These are phyloP conservation scores for Rhamnella rubrinervis DNA, from an alignment of 331 rosid species.

Conservation along the genomic window DNA sequence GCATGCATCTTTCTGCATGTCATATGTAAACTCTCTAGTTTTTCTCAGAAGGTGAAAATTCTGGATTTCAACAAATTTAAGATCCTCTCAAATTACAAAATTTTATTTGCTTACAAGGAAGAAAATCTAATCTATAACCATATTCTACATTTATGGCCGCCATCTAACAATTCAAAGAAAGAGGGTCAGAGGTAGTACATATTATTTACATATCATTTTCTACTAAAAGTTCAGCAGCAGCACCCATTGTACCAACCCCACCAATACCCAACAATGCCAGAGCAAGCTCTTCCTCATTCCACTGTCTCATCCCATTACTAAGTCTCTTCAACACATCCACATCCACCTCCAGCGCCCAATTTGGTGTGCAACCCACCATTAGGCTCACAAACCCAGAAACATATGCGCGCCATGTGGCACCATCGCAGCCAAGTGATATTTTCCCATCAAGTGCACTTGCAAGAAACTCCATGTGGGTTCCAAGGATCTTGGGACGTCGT, in stretches of 20 bases:
- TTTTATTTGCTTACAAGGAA: neutral
- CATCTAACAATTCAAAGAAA: neutral
- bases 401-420: conserved; percentile 58
- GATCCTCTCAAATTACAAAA: conserved; percentile 2
- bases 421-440: conserved; percentile 58
- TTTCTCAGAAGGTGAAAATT: conserved; percentile 1
- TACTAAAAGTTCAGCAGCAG: conserved; percentile 49
- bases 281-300: conserved; percentile 59
- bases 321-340: conserved; percentile 48
- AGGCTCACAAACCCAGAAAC: conserved; percentile 50
- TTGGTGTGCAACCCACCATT: conserved; percentile 50
- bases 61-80: conserved; percentile 1
- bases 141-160: conserved; percentile 10
- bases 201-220: conserved; percentile 34
- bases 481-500: conserved; percentile 52
- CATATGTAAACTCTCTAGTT: neutral
- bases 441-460: conserved; percentile 60
- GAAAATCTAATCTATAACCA: conserved; percentile 12
- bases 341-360: conserved; percentile 55
- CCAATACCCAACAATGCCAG: conserved; percentile 52
- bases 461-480: conserved; percentile 51
- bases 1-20: too few relatives aligned
- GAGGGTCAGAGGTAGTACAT: neutral
- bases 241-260: conserved; percentile 45
- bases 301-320: conserved; percentile 44